Evolutionary conservation across 2,329 filamentous ascomycete species (phyloP), one percentile per base, ranked within the genome.

Genomic region (Xylaria sp.): DNA sequence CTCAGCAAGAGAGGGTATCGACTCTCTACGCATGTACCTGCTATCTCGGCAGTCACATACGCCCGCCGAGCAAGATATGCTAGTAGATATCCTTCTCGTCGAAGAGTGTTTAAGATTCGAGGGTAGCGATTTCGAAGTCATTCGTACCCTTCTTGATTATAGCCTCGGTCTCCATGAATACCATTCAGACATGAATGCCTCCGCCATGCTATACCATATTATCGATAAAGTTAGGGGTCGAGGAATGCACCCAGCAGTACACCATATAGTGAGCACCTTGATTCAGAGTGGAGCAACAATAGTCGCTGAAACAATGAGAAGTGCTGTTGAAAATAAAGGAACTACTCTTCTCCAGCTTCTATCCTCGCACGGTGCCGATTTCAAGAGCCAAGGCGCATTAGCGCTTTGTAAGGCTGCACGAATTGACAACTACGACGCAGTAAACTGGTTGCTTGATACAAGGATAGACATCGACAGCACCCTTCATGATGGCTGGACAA

Each of bases 391-490:
- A 10, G 58, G 58, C 3, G 19, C 27, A 29, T 4, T n/a, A 1
- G 44, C 58, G 9, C 46, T 61, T 17, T 44, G 43, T 4, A 29
- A 6, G 8, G 53, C 58, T 35, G 2, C 11, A 1, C 8, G 2
- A 37, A n/a, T 44, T 2, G 10, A 6, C 15, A 57, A 61, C 19
- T 57, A 57, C n/a, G 44, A 46, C 3, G 58, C 51, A 3, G 15
- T 57, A 2, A 17, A 46, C 37, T 31, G 15, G 23, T 13, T 61
- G 11, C 13, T 61, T 2, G 13, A 29, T 1, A 33, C 11, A 1
- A 46, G 53, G 9, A 37, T 57, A 1, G 17, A 57, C 13, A 33
- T 57, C 13, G 38, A 61, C 33, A 15, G 37, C 27, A 54, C 46
- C 7, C 3, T 44, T 31, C 1, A 1, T 6, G 15, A 4, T 23